A percentile compares a stretch with the other conserved stretches of the same genome.
These are phyloP conservation scores for Macaranga tanarius DNA, from an alignment of 441 rosid species.

Conservation along the genomic window DNA sequence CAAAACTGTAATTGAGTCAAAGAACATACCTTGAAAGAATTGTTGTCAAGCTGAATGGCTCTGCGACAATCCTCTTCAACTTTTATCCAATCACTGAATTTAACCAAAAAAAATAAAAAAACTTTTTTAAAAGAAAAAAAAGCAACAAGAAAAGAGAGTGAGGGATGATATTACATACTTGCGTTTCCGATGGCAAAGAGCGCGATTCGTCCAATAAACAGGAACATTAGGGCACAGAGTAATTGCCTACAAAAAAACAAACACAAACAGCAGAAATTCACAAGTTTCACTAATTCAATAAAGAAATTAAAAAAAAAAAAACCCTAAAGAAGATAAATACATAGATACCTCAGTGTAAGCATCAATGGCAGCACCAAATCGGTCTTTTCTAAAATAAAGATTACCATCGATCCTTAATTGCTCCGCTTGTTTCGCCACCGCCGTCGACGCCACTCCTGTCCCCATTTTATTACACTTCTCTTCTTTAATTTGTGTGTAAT, in stretches of 20 bases:
- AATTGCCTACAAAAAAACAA: constrained; percentile 55
- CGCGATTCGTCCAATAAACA: constrained; percentile 90
- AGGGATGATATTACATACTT: constrained; percentile 51
- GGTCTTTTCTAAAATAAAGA: constrained; percentile 52
- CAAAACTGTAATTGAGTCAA: neutral
- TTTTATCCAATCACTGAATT: constrained; percentile 69
- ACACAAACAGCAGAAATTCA: no score
- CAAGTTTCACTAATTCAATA: neutral
- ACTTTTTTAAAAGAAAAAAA: neutral
- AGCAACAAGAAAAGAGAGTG: neutral
- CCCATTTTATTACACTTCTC: constrained; percentile 27
- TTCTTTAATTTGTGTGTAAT: neutral
- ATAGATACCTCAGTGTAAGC: constrained; percentile 80
- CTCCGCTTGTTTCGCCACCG: constrained; percentile 74
- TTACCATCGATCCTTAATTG: constrained; percentile 63
- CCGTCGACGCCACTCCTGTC: constrained; percentile 31
- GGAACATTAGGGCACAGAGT: constrained; percentile 80
- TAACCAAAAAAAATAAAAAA: constrained; percentile 10
- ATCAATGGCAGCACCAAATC: constrained; percentile 93
- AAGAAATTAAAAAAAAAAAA: neutral
- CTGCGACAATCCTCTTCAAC: constrained; percentile 80
- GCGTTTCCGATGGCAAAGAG: constrained; percentile 79
- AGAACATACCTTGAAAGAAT: constrained; percentile 64
- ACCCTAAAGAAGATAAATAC: neutral
- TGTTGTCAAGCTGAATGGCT: constrained; percentile 67